Evolutionary conservation across 345 rosid species (phyloP).

Genomic region (Brassica incana): DNA sequence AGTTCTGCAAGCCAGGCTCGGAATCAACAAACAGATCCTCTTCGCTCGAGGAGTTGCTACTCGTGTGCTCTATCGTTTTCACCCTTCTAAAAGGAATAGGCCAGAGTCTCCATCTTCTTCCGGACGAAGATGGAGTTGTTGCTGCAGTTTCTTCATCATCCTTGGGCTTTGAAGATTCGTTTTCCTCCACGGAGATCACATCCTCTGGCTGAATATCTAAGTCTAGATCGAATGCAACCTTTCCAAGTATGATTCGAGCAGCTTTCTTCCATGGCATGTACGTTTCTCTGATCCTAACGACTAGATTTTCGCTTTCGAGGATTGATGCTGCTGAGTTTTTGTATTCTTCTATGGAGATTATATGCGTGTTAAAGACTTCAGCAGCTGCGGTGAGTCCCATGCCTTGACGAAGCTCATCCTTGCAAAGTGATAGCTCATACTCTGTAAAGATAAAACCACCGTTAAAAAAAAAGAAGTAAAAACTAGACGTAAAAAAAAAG

Average conservation of each 20-base stretch:
- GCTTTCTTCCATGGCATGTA: conserved; percentile 84
- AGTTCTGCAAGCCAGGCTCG: conserved; percentile 55
- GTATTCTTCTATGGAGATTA: conserved; percentile 63
- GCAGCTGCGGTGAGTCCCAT: conserved; percentile 84
- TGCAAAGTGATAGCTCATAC: conserved; percentile 83
- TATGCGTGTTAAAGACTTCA: conserved; percentile 64
- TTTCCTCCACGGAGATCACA: conserved; percentile 59
- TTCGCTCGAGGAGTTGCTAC: conserved; percentile 64
- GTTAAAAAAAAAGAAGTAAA: conserved; percentile 22
- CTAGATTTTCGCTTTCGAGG: conserved; percentile 64
- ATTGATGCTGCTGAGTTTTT: conserved; percentile 54
- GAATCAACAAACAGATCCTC: conserved; percentile 75
- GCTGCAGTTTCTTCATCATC: conserved; percentile 46
- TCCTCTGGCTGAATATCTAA: conserved; percentile 63
- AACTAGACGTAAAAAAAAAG: conserved; percentile 11
- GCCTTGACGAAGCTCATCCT: conserved; percentile 64
- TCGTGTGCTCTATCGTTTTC: conserved; percentile 66
- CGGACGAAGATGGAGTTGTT: conserved; percentile 52
- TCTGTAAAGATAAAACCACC: conserved; percentile 45
- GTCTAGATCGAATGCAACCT: conserved; percentile 68
- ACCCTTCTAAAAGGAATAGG: conserved; percentile 79
- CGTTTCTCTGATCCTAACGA: conserved; percentile 54
- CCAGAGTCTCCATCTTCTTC: conserved; percentile 88
- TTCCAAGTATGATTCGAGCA: conserved; percentile 74
- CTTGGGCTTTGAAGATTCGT: conserved; percentile 41